Base-by-base conservation (phyloP, 2,329 filamentous ascomycete genomes). In the Chalaropsis thielavioides region DNA sequence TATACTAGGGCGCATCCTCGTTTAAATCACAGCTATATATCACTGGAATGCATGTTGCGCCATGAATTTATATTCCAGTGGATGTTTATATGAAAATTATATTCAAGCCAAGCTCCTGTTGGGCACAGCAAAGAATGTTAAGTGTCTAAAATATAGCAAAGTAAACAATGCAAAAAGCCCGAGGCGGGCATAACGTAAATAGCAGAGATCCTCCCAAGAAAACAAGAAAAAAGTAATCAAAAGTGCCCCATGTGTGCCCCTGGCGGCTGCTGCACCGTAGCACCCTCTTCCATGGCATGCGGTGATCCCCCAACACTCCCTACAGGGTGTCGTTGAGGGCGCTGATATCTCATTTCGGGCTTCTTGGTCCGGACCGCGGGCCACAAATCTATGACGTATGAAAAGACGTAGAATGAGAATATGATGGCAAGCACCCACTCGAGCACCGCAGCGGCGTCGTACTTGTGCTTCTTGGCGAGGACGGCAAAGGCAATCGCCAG, bases 401-500 rank as follows among this genome's bases (percentile, higher is more conserved):
- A 90, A 68, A 92, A 81, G 68, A 95, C 80, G 76, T 96, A 97
- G 72, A 92, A 87, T 63, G 88, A 89, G 76, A 92, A 96, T 72
- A 96, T 80, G 72, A 95, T 85, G 40, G 90, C 83, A 69, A 96
- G 84, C 67, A 83, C 72, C 83, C 83, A 86, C 76, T 97, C 92
- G 40, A 96, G 74, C 5, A 91, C 94, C 46, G 86, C 90, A 1
- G 77, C 75, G 74, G 94, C 87, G 70, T 80, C 81, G 22, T 27
- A 54, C 27, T 78, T 71, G 8, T 75, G 67, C 2, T 73, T 75
- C 46, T 76, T 78, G 43, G 78, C 80, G 64, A 78, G 78, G 3
- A 83, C 78, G 24, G 79, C 86, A 73, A 97, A 97, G 56, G 81
- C 85, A 71, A 91, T 79, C 68, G 83, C 85, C 8, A 99, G 83